Percentiles rank a stretch among this genome's conserved stretches.
Evolutionary conservation across 1,284 basidiomycete genomes (phyloP).

Genomic region (Pseudozyma pruni): DNA sequence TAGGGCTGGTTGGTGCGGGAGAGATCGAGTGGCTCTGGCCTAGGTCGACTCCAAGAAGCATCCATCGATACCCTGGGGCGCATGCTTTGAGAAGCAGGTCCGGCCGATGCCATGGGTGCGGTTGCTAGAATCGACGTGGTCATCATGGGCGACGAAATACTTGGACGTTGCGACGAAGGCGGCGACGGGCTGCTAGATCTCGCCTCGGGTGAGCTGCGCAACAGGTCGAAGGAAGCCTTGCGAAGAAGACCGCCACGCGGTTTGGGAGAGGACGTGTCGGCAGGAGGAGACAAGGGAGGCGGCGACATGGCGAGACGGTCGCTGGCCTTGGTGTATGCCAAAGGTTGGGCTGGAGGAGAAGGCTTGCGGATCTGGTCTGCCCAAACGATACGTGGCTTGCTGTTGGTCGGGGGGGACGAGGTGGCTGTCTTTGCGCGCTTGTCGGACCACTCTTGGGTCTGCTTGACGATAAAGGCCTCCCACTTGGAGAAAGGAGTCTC

Average conservation of each 20-base stretch:
- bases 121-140: slow-evolving; percentile 22
- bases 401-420: slow-evolving; percentile 8
- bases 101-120: slow-evolving; percentile 6
- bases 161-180: slow-evolving; percentile 4
- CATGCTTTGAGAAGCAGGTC: not conserved
- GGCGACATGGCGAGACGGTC: slow-evolving; percentile 27
- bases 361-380: slow-evolving; percentile 37
- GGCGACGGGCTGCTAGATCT: slow-evolving; percentile 5
- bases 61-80: not conserved
- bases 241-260: slow-evolving; percentile 9
- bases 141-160: slow-evolving; percentile 31
- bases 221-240: slow-evolving; percentile 28
- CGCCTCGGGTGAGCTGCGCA: slow-evolving; percentile 10
- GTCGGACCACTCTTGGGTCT: slow-evolving; percentile 28
- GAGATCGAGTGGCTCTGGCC: slow-evolving; percentile 16
- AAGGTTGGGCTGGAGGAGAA: slow-evolving; percentile 20
- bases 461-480: slow-evolving; percentile 46
- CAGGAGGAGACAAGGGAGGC: slow-evolving; percentile 15
- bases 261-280: not conserved
- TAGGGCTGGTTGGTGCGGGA: slow-evolving; percentile 20
- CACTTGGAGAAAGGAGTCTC: slow-evolving; percentile 38
- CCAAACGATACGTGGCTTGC: slow-evolving; percentile 30
- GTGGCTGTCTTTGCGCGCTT: slow-evolving; percentile 14
- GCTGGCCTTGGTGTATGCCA: slow-evolving; percentile 33
- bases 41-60: slow-evolving; percentile 8